Conservation (phyloP, 2,329 filamentous ascomycete species). For the Pseudogymnoascus sp. region DNA sequence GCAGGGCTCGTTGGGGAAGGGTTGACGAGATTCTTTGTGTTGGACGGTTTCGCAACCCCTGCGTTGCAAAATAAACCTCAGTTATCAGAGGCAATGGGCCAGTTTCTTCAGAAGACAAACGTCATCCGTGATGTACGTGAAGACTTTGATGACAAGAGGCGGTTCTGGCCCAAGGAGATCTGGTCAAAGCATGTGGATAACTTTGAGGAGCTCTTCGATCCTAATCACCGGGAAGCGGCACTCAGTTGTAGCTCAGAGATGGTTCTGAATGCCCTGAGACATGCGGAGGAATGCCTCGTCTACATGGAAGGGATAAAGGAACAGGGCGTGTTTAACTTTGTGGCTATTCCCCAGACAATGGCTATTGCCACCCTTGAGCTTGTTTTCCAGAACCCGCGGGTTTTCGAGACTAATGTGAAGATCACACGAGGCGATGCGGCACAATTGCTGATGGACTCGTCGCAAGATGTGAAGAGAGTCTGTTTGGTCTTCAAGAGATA, state of each 20-base stretch:
- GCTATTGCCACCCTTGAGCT: constrained; percentile 90
- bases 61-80: constrained; percentile 69
- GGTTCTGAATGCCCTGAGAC: constrained; percentile 80
- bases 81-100: constrained; percentile 90
- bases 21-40: constrained; percentile 80
- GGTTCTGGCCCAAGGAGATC: constrained; percentile 93
- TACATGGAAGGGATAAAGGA: constrained; percentile 93
- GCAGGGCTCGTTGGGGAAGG: constrained; percentile 98
- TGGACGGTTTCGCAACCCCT: constrained; percentile 77
- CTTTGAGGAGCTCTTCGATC: constrained; percentile 85
- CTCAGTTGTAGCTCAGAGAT: constrained; percentile 86
- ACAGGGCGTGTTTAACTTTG: constrained; percentile 98
- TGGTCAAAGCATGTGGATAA: constrained; percentile 92
- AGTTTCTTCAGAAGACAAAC: constrained; percentile 97
- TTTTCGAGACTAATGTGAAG: constrained; percentile 86
- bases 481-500: constrained; percentile 78
- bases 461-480: constrained; percentile 75
- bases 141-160: constrained; percentile 76
- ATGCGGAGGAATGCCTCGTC: constrained; percentile 90
- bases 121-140: constrained; percentile 94
- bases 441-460: constrained; percentile 82
- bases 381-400: constrained; percentile 81
- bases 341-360: constrained; percentile 94
- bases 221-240: constrained; percentile 66
- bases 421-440: constrained; percentile 95